Conservation (phyloP, 257 asterid species). For the Nicotiana knightiana region DNA sequence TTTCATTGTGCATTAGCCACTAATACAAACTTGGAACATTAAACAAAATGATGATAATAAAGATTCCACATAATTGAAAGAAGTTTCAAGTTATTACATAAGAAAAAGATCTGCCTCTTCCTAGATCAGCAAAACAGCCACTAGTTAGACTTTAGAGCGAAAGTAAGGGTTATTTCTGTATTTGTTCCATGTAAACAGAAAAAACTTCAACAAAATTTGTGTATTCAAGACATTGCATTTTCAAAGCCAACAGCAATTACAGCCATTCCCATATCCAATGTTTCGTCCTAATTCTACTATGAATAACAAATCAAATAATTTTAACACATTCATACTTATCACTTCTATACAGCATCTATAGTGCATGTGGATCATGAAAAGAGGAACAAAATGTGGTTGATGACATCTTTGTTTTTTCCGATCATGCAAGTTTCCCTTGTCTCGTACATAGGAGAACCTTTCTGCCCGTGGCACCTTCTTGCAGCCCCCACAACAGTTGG, state of each 20-base stretch:
- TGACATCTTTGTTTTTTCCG: neutral
- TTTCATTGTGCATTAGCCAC: neutral
- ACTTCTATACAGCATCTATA: neutral
- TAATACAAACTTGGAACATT: neutral
- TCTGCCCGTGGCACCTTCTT: neutral
- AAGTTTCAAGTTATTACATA: no score
- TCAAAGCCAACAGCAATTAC: neutral
- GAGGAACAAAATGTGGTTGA: neutral
- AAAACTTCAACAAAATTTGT: neutral
- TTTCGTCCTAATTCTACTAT: neutral
- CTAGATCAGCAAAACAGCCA: neutral
- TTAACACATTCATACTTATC: neutral
- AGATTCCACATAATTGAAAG: neutral
- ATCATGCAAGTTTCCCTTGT: neutral
- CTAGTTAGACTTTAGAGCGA: no score
- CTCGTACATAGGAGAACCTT: slow-evolving; percentile 6
- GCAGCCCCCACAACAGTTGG: slow-evolving; percentile 3
- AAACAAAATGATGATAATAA: neutral
- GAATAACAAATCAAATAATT: neutral
- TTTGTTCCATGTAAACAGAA: neutral
- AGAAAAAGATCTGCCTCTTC: no score
- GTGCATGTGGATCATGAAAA: neutral
- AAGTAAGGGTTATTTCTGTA: neutral
- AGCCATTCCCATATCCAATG: neutral
- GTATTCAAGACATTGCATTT: neutral